Evolutionary conservation across 2,329 filamentous ascomycete genomes (phyloP).

Genomic region (Xylariaceae sp.): DNA sequence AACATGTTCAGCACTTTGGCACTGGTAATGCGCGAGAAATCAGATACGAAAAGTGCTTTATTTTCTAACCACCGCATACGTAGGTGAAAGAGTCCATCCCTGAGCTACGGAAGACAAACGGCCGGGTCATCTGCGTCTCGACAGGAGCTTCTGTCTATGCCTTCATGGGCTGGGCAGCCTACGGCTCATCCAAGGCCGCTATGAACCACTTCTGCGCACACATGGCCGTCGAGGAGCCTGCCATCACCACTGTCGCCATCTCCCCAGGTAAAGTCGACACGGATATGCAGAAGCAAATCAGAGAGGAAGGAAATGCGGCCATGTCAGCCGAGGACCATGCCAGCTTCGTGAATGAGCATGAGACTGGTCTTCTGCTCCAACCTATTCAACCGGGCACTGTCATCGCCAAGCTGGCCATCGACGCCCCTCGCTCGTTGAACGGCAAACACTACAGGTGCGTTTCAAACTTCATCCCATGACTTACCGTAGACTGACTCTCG

Average conservation of each 20-base stretch:
- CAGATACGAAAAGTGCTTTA: neutral
- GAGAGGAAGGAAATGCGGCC: conserved; percentile 50
- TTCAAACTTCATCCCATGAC: conserved; percentile 3
- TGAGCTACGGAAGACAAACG: conserved; percentile 61
- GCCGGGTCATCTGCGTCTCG: conserved; percentile 71
- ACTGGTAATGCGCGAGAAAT: conserved; percentile 51
- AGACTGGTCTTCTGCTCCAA: conserved; percentile 65
- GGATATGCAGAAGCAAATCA: conserved; percentile 79
- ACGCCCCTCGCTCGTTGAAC: conserved; percentile 60
- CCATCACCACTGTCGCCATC: conserved; percentile 66
- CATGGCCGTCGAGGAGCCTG: conserved; percentile 69
- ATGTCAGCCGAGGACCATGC: conserved; percentile 57
- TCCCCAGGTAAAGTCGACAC: conserved; percentile 81
- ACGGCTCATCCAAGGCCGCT: conserved; percentile 78
- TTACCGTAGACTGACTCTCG: conserved; percentile 25
- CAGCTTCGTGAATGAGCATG: conserved; percentile 63
- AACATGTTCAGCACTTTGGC: conserved; percentile 83
- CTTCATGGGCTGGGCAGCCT: conserved; percentile 71
- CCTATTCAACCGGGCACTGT: conserved; percentile 83
- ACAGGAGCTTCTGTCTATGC: conserved; percentile 66
- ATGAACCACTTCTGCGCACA: conserved; percentile 74
- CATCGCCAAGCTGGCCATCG: conserved; percentile 71
- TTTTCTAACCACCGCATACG: conserved; percentile 25
- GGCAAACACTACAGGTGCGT: conserved; percentile 69
- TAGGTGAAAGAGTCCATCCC: conserved; percentile 68